Evolutionary conservation across 139 green algal genomes (phyloP), one percentile per base, ranked within the genome.

Genomic region (Picochlorum sp.): DNA sequence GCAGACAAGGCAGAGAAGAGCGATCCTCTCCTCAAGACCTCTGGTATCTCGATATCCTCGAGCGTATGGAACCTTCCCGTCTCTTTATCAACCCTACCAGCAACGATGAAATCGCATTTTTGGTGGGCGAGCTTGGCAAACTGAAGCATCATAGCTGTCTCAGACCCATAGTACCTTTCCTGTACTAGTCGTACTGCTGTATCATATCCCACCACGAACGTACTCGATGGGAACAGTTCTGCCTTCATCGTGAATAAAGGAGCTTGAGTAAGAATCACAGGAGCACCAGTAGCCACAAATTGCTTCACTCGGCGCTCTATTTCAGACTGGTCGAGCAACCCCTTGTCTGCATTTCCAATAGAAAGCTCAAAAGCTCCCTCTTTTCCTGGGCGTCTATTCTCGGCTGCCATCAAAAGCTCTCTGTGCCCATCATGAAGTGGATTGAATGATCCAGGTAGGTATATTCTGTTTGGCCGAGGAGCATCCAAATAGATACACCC

Each of bases 371-470:
- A 89, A 57, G 56, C 66, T 1, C 67, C 70, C 44, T 86, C 79
- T 54, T 52, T 23, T 0, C 21, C 18, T 2, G 71, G 57, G 1
- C 37, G 45, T 23, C 16, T 26, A 9, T 21, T 20, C 23, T 23
- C 23, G 69, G 64, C 41, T 16, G 23, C 28, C 2, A 44, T 44
- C 67, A 94, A 72, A 60, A 90, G 57, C 13, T 66, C 61, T 57
- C 68, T 66, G 75, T 96, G 89, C 1, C 89, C 82, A 4, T 85
- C 72, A 58, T 96, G 90, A 62, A 96, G 62, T 11, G 90, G 90
- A 69, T 97, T 96, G 86, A 97, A 97, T 26, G 81, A 91, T 9
- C 90, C 90, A 0, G 87, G 75, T 21, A 96, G 75, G 57, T 94
- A 79, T 21, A 95, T 70, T 14, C 74, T 67, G 1, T 76, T 64